Base-by-base conservation (phyloP, 805 yeast species). In the Candida broadrunensis region DNA sequence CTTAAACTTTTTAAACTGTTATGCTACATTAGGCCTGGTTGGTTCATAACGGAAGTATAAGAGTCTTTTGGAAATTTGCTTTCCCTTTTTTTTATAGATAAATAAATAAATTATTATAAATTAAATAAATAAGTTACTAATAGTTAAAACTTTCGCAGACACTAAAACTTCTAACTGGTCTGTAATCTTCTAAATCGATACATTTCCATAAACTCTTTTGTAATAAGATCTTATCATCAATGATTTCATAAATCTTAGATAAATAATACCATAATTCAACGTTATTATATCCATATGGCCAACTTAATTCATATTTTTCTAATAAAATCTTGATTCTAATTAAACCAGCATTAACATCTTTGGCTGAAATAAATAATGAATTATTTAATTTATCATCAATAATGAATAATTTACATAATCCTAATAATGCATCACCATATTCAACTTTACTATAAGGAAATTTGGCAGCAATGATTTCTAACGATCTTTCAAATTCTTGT, bases 201-300 rank as follows among this genome's bases (percentile, higher is more conserved):
- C 85, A 75, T 50, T 66, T 75, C 81, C 88, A 77, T 42, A 85
- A 63, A 7, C 82, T 67, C 19, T 66, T 54, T 23, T 73, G 73
- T 45, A 77, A 69, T 16, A 67, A 60, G 9, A 59, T 45, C 44
- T 72, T 72, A 44, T 82, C 85, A 34, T 76, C 80, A 36, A 75
- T 62, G 19, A 55, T 65, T 46, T 82, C 89, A 55, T 84, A 84
- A 17, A 85, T 72, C 47, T 71, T 61, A 2, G 88, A 77, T 42
- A 86, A 65, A 41, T 75, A 74, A 75, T 79, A 83, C 85, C 90
- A 84, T 11, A 83, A 70, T 57, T 88, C 96, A 2, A 71, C 47
- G 36, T 53, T 53, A 46, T 70, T 73, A 48, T 51, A 50, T 6
- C 72, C 75, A 37, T 50, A 54, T 25, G 73, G 75, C 65, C 72